Evolutionary conservation across 306 rosid genomes (phyloP), one percentile per base, ranked within the genome.

Genomic region (Castanea crenata): DNA sequence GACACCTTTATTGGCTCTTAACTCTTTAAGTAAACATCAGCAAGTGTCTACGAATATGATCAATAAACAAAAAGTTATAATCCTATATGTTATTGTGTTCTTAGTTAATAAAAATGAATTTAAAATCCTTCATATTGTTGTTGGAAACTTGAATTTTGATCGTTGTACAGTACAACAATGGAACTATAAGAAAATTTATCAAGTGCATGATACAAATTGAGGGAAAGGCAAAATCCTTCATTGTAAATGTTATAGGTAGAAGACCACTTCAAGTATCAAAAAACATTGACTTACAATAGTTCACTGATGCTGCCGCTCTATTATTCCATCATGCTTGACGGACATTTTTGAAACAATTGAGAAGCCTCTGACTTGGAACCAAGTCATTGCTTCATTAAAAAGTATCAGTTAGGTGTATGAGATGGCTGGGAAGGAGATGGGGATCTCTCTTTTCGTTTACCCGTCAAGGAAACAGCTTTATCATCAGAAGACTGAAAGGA

Each of bases 401-500:
- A 78, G 54, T 56, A 58, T 54, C 57, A 67, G 23, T 67, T 18
- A 27, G 69, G 69, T 5, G 69, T 29, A 63, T 29, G 69, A 63
- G 31, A 38, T 14, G 41, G 58, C 75, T 78, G 79, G 68, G 82
- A 84, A 77, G 89, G 69, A 38, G 85, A 87, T 19, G 79, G 82
- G 21, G 89, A 80, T 84, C 96, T 92, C 81, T 91, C 97, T 79
- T 94, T 92, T 77, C 97, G 87, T 85, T 92, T 91, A 15, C 97
- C 90, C 5, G 82, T 85, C 55, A 76, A 29, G 18, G 87, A 14
- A 27, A 46, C 18, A 57, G 76, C 46, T 54, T 73, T 79, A 64
- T 71, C 81, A 58, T 77, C 88, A 41, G 69, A 74, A 64, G 73
- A 81, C 25, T n/a, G 76, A 21, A 79, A 80, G 75, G 55, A 52